Evolutionary conservation across 306 rosid species (phyloP).

Genomic region (Herpetospermum pedunculosum): DNA sequence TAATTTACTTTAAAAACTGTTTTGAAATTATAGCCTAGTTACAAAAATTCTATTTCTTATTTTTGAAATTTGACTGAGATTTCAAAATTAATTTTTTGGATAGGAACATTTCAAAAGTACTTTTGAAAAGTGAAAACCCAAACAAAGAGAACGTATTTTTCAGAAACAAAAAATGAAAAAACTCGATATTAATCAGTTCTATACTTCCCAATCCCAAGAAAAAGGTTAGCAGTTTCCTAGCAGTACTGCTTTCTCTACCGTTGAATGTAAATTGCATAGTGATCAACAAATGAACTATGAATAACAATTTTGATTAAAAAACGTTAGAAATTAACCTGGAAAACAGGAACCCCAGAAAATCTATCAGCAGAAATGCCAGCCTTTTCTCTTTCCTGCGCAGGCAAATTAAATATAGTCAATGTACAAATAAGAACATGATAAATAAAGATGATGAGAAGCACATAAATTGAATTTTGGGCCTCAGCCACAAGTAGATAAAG

Average conservation of each 20-base stretch:
- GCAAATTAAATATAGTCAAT: not conserved
- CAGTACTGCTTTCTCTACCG: not conserved
- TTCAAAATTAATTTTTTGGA: not conserved
- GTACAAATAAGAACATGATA: not conserved
- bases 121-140: not conserved
- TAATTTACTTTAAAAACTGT: not conserved
- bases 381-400: constrained; percentile 58
- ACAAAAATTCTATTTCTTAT: not conserved
- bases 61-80: not conserved
- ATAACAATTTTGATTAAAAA: not conserved
- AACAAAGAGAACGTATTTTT: not conserved
- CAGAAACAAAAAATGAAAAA: not conserved
- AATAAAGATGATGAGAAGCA: not conserved
- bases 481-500: not conserved
- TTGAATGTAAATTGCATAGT: not conserved
- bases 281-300: not conserved
- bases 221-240: not conserved
- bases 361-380: constrained; percentile 45
- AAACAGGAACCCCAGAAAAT: constrained; percentile 80
- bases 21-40: not conserved
- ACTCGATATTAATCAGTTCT: not conserved
- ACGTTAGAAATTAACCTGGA: constrained; percentile 58
- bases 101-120: not conserved
- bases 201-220: not conserved
- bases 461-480: not conserved